Percentiles rank a stretch among this genome's conserved stretches.
These are phyloP conservation scores for Alternaria viburni DNA, from an alignment of 2,329 filamentous ascomycete species.

Conservation along the genomic window DNA sequence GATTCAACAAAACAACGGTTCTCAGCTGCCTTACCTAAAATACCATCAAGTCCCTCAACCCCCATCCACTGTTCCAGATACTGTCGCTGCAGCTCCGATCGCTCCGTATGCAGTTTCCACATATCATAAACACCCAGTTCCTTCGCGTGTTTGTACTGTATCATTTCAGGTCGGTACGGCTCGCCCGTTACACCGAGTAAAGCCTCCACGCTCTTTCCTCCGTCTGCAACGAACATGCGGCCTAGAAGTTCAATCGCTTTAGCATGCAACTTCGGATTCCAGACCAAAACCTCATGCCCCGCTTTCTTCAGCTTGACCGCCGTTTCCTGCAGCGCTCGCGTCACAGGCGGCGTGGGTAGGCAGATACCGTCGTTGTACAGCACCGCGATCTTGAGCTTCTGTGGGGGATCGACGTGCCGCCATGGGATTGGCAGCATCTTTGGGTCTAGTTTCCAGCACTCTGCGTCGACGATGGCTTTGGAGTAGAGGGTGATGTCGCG, in stretches of 20 bases:
- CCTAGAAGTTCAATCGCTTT: slow-evolving; percentile 58
- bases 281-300: slow-evolving; percentile 63
- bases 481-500: slow-evolving; percentile 57
- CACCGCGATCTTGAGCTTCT: slow-evolving; percentile 65
- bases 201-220: slow-evolving; percentile 55
- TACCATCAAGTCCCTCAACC: slow-evolving; percentile 52
- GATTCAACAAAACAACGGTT: background rate
- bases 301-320: slow-evolving; percentile 59
- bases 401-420: slow-evolving; percentile 51
- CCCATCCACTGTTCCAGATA: slow-evolving; percentile 56
- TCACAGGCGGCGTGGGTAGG: slow-evolving; percentile 60
- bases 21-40: slow-evolving; percentile 42
- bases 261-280: slow-evolving; percentile 61
- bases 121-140: slow-evolving; percentile 55
- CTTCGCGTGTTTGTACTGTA: slow-evolving; percentile 50
- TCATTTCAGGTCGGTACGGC: slow-evolving; percentile 59
- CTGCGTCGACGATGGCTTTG: slow-evolving; percentile 49
- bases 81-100: slow-evolving; percentile 51
- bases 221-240: slow-evolving; percentile 58
- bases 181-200: slow-evolving; percentile 52
- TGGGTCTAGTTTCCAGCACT: slow-evolving; percentile 62
- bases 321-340: slow-evolving; percentile 62
- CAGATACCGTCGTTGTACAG: slow-evolving; percentile 60
- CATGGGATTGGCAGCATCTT: slow-evolving; percentile 62
- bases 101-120: slow-evolving; percentile 58